phyloP scores from a whole-genome alignment of 768 basidiomycete species.

The Termitomyces sp. region DNA sequence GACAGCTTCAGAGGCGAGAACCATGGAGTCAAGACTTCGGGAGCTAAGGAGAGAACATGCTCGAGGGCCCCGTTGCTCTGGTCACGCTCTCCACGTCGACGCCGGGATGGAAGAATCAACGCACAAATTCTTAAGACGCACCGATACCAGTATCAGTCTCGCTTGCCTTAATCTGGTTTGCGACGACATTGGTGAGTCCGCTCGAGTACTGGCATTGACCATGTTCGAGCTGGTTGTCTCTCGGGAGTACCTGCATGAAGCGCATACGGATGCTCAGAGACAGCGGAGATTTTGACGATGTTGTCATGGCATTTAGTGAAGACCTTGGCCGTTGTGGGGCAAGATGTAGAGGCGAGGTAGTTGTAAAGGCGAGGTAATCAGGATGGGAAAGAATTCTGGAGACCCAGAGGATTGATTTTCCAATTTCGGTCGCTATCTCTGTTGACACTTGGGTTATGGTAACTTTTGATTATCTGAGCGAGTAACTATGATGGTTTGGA shows the following conservation, averaged over 20 bases:
- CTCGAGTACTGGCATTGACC: constrained; percentile 92
- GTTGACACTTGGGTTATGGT: no score
- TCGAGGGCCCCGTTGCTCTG: constrained; percentile 52
- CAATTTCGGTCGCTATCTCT: no score
- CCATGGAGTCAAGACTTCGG: constrained; percentile 77
- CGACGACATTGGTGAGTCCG: constrained; percentile 80
- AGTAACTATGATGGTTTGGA: no score
- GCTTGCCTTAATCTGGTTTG: constrained; percentile 69
- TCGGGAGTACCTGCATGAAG: constrained; percentile 83
- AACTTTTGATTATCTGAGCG: no score
- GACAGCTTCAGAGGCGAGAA: constrained; percentile 91
- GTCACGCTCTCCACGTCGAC: constrained; percentile 94
- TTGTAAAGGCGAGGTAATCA: no score
- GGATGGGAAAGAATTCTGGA: no score
- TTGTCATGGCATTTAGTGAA: no score
- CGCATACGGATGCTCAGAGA: constrained; percentile 51
- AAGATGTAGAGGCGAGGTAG: no score
- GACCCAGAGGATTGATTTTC: no score
- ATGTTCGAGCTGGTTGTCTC: constrained; percentile 70
- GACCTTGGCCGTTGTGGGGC: no score
- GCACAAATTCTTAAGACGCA: neutral
- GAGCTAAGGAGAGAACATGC: constrained; percentile 54
- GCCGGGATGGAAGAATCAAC: constrained; percentile 32
- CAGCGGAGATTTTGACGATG: no score
- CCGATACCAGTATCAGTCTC: constrained; percentile 69